phyloP scores from a whole-genome alignment of 140 eudicot species.

The Bidens hawaiensis region DNA sequence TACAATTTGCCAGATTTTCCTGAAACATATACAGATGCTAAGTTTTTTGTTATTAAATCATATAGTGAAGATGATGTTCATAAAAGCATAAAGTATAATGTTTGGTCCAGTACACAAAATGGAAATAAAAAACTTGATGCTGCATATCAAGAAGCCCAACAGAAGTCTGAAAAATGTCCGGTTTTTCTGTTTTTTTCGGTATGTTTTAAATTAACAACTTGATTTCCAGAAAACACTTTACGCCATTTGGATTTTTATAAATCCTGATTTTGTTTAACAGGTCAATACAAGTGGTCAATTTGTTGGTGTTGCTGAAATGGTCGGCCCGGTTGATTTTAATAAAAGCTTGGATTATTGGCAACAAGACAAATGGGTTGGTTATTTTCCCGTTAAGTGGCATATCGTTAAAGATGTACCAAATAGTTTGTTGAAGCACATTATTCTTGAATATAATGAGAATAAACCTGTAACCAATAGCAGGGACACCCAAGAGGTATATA shows the following conservation, averaged over 20 bases:
- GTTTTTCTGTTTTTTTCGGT: slow-evolving; percentile 83
- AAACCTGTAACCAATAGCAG: slow-evolving; percentile 90
- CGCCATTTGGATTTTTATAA: too few relatives aligned
- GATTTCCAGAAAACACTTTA: background rate
- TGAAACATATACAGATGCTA: slow-evolving; percentile 54
- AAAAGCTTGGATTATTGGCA: slow-evolving; percentile 87
- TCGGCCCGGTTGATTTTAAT: slow-evolving; percentile 71
- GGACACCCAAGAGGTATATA: slow-evolving; percentile 97
- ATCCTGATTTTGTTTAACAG: slow-evolving; percentile 14
- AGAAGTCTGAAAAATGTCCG: slow-evolving; percentile 53
- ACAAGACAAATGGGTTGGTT: slow-evolving; percentile 88
- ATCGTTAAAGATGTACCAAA: slow-evolving; percentile 86
- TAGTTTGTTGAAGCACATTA: slow-evolving; percentile 74
- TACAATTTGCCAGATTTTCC: slow-evolving; percentile 62
- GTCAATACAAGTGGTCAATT: slow-evolving; percentile 92
- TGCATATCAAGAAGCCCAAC: slow-evolving; percentile 69
- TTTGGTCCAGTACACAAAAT: slow-evolving; percentile 91
- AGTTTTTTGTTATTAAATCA: slow-evolving; percentile 70
- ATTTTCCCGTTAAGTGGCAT: slow-evolving; percentile 95
- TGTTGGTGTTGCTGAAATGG: slow-evolving; percentile 92
- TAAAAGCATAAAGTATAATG: slow-evolving; percentile 69
- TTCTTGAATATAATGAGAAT: slow-evolving; percentile 78
- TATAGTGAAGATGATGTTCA: slow-evolving; percentile 97
- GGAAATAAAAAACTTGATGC: slow-evolving; percentile 90
- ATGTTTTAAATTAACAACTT: slow-evolving; percentile 8